Evolutionary conservation across 768 basidiomycete genomes (phyloP).

Genomic region (Lactarius indigo): DNA sequence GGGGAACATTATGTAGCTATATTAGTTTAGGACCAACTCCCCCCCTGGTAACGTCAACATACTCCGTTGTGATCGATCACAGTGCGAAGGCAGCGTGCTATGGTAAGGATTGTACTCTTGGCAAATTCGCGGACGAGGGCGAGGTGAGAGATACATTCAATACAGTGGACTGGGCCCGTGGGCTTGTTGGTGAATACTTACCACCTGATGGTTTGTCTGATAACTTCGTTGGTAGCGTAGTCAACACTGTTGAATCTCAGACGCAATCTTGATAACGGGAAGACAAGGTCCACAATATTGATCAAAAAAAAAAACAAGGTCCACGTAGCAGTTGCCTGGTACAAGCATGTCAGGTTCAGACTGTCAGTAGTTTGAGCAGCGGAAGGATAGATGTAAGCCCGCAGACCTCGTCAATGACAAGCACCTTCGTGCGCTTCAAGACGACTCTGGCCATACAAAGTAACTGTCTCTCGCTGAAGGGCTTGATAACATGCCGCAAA

Average conservation of each 20-base stretch:
- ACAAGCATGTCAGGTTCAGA: not conserved
- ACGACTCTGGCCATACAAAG: slow-evolving; percentile 88
- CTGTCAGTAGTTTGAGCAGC: not conserved
- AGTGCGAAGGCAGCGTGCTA: slow-evolving; percentile 74
- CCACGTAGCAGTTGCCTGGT: slow-evolving; percentile 65
- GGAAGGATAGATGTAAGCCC: not conserved
- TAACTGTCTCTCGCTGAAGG: slow-evolving; percentile 69
- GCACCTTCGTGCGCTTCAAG: slow-evolving; percentile 67
- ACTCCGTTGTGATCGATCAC: slow-evolving; percentile 84
- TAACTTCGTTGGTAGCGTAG: slow-evolving; percentile 86
- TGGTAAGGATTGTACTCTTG: slow-evolving; percentile 77
- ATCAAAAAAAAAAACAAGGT: not conserved
- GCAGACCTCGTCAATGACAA: slow-evolving; percentile 80
- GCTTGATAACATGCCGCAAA: slow-evolving; percentile 1
- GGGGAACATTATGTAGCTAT: slow-evolving; percentile 62
- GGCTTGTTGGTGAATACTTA: slow-evolving; percentile 35
- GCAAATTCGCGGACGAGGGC: slow-evolving; percentile 57
- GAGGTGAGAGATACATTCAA: not conserved
- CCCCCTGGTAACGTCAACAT: slow-evolving; percentile 31
- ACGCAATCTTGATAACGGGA: not conserved
- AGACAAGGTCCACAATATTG: slow-evolving; percentile 33
- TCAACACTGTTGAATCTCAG: slow-evolving; percentile 48
- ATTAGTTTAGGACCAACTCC: slow-evolving; percentile 11
- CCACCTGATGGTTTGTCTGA: slow-evolving; percentile 77
- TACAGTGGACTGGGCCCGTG: not conserved